Percentiles rank a stretch among this genome's conserved stretches.
Evolutionary conservation across 2,329 filamentous ascomycete genomes (phyloP).

Genomic region (Epichloe brachyelytri): DNA sequence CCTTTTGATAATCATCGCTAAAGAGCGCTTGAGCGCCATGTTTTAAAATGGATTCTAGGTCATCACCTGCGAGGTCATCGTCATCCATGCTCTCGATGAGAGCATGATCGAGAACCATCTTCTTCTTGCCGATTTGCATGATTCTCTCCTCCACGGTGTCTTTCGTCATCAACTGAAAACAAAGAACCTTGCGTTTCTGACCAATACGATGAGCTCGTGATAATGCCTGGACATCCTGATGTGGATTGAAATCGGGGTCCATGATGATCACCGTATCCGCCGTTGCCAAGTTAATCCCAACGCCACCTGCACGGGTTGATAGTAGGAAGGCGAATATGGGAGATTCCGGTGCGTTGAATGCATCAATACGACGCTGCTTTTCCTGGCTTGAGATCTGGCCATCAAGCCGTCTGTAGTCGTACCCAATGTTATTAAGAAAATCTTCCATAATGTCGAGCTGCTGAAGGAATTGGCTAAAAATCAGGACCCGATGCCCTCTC

Average conservation of each 20-base stretch:
- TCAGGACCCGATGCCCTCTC: constrained; percentile 76
- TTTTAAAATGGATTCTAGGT: constrained; percentile 77
- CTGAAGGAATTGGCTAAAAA: constrained; percentile 90
- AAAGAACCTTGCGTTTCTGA: constrained; percentile 89
- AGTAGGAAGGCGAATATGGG: constrained; percentile 79
- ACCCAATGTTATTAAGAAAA: constrained; percentile 64
- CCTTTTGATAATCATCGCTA: constrained; percentile 54
- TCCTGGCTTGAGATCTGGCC: constrained; percentile 69
- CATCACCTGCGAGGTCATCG: constrained; percentile 64
- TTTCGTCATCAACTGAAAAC: constrained; percentile 88
- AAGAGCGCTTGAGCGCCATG: constrained; percentile 84
- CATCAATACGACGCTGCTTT: constrained; percentile 90
- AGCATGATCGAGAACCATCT: constrained; percentile 90
- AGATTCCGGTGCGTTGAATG: constrained; percentile 78
- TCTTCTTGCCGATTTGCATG: constrained; percentile 87
- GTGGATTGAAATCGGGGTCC: constrained; percentile 93
- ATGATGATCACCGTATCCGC: constrained; percentile 97
- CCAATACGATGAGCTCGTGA: constrained; percentile 93
- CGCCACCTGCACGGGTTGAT: constrained; percentile 87
- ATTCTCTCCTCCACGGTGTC: constrained; percentile 89
- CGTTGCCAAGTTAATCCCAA: constrained; percentile 93
- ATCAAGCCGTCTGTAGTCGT: constrained; percentile 70
- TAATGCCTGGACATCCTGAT: constrained; percentile 92
- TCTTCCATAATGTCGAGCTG: constrained; percentile 88
- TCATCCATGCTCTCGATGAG: constrained; percentile 85